These are phyloP conservation scores for Cladosporium sp. DNA, from an alignment of 2,329 filamentous ascomycete species.

Conservation along the genomic window DNA sequence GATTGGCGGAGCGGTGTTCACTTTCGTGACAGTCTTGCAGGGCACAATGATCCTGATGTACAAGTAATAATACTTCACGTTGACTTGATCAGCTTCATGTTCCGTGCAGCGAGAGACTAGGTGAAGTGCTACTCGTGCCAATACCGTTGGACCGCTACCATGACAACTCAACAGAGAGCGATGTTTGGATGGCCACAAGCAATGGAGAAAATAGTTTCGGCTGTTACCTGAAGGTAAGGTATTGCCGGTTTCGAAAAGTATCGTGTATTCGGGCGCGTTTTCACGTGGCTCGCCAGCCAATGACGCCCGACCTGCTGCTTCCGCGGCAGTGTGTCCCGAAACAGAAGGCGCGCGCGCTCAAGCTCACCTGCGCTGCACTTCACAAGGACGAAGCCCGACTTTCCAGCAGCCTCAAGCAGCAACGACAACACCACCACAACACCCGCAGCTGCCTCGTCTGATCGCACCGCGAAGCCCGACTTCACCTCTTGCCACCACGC, in stretches of 20 bases:
- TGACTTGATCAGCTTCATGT: neutral
- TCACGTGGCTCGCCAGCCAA: neutral
- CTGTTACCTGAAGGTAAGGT: neutral
- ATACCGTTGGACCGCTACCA: neutral
- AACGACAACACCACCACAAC: neutral
- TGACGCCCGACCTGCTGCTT: neutral
- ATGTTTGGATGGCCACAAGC: neutral
- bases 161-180: neutral
- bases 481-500: neutral
- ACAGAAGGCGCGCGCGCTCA: conserved; percentile 2
- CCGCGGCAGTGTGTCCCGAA: conserved; percentile 1
- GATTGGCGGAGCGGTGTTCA: neutral
- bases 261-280: neutral
- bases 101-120: neutral
- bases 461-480: neutral
- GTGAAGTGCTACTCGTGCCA: neutral
- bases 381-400: neutral
- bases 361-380: neutral
- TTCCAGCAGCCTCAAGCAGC: neutral
- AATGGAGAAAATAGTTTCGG: neutral
- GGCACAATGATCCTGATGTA: neutral
- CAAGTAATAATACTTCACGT: neutral
- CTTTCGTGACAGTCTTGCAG: neutral
- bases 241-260: neutral
- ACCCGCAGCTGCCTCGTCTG: neutral